These are phyloP conservation scores for Salix koriyanagi DNA, from an alignment of 345 rosid genomes.

Conservation along the genomic window DNA sequence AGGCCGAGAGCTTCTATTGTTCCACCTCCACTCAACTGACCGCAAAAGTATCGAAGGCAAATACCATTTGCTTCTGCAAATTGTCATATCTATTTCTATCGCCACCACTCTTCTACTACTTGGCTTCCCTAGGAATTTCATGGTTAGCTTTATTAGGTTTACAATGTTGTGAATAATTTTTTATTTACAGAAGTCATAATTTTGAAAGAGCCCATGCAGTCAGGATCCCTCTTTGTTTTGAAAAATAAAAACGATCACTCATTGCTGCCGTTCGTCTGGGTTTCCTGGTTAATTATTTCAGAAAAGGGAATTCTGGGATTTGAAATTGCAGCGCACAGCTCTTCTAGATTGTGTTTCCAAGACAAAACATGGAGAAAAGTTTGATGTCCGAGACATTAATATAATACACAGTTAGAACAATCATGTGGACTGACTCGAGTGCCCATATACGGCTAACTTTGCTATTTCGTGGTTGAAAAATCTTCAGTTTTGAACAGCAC, in stretches of 20 bases:
- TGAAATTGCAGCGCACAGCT: background rate
- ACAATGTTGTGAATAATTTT: background rate
- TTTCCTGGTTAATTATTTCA: too few relatives aligned
- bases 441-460: background rate
- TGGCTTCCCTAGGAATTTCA: constrained; percentile 33
- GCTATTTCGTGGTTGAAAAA: background rate
- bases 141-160: constrained; percentile 62
- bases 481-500: background rate
- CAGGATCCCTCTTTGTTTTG: background rate
- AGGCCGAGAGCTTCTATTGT: constrained; percentile 57
- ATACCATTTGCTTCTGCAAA: constrained; percentile 64
- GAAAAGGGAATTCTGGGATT: background rate
- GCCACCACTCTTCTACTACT: constrained; percentile 30
- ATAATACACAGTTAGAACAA: background rate
- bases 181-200: background rate
- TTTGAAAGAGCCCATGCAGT: background rate
- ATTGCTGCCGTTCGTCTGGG: background rate
- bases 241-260: background rate
- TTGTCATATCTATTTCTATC: constrained; percentile 41
- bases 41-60: constrained; percentile 76
- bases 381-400: too few relatives aligned
- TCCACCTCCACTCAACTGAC: constrained; percentile 72
- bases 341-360: background rate
- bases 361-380: too few relatives aligned
- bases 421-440: background rate